Evolutionary conservation across 2,329 filamentous ascomycete species (phyloP).

Genomic region (Penicillium italicum): DNA sequence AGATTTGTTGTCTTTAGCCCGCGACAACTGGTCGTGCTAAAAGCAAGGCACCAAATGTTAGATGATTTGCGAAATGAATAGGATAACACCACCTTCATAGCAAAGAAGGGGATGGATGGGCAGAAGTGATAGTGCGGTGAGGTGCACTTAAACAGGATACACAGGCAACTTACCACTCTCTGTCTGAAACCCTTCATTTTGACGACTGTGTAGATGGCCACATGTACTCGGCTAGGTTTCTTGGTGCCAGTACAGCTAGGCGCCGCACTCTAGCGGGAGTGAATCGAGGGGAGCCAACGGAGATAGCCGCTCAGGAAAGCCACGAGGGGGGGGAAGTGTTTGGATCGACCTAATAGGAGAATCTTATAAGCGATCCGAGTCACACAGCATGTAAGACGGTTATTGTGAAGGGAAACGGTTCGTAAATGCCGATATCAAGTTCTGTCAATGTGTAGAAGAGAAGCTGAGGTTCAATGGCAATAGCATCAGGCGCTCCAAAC

Average conservation of each 20-base stretch:
- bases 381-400: constrained; percentile 10
- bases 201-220: constrained; percentile 37
- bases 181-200: constrained; percentile 97
- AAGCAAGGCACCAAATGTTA: constrained; percentile 3
- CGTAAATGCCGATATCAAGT: background rate
- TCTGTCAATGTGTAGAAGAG: background rate
- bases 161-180: constrained; percentile 73
- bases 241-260: constrained; percentile 36
- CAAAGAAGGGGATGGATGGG: constrained; percentile 27
- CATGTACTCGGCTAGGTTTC: constrained; percentile 34
- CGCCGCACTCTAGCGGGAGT: constrained; percentile 37
- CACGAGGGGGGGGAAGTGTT: constrained; percentile 27
- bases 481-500: constrained; percentile 4
- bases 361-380: constrained; percentile 28
- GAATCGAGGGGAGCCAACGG: constrained; percentile 20
- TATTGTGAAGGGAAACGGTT: background rate
- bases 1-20: constrained; percentile 85
- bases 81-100: constrained; percentile 5
- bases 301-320: constrained; percentile 23
- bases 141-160: constrained; percentile 12
- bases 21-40: constrained; percentile 79
- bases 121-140: constrained; percentile 26
- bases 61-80: constrained; percentile 1
- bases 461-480: constrained; percentile 14
- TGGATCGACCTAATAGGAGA: constrained; percentile 29